Base-by-base conservation (phyloP, 2,329 filamentous ascomycete species). In the Colletotrichum sp. region DNA sequence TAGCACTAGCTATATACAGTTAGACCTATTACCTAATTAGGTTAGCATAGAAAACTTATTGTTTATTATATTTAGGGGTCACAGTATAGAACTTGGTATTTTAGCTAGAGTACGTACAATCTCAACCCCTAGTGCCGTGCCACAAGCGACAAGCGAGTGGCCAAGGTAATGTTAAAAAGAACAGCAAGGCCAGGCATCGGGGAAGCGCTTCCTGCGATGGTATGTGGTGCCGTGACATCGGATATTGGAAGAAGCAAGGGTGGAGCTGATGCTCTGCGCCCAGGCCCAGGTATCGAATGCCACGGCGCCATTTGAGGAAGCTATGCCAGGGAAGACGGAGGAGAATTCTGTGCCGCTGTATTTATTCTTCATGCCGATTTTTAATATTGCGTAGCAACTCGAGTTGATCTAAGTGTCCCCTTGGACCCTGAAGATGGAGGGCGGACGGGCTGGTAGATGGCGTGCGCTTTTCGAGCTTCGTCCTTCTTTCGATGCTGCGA, bases 141-240 rank as follows among this genome's bases (percentile, higher is more conserved):
- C 30, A 34, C 39, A 36, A 55, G 55, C 39, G 26, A 52, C 36
- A 63, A 34, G 44, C 44, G 13, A 30, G 49, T 59, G n/a, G 36
- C 24, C 55, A 28, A 52, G 44, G 44, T 52, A 52, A 52, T 52
- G 44, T 52, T 52, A 52, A 52, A 52, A 52, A 52, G n/a, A 21
- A 52, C 44, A 32, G 57, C 71, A 44, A 36, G 55, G 26, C 44
- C 62, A 64, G 62, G 70, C 59, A 65, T 59, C 64, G 64, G 73
- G 73, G 49, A 65, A 67, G 62, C 59, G 70, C 74, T 74, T 30
- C 70, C 74, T 76, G 55, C 71, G 70, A 74, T 62, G 74, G 74
- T 60, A 55, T 65, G 49, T 39, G 44, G 64, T 65, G 73, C 70
- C 44, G 62, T 73, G 28, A 60, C 70, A 73, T 76, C 73, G 70